Evolutionary conservation across 2,329 filamentous ascomycete genomes (phyloP).

Genomic region (Clarireedia sp.): DNA sequence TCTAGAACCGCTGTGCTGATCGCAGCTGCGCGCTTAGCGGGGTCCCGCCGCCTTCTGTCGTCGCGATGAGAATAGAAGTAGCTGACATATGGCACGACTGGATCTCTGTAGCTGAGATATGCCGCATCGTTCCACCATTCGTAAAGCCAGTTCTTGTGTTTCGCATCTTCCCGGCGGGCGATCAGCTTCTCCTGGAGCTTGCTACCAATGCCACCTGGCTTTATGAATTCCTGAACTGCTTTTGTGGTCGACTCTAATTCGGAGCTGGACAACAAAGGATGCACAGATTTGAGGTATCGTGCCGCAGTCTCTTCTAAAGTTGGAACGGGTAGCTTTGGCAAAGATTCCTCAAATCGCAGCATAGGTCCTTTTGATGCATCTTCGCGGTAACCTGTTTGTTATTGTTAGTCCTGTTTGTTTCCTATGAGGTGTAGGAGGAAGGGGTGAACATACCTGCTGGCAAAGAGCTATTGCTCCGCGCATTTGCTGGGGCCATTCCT

Average conservation of each 20-base stretch:
- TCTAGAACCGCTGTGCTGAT: conserved; percentile 78
- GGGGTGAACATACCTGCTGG: conserved; percentile 37
- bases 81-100: conserved; percentile 94
- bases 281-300: conserved; percentile 73
- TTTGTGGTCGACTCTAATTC: conserved; percentile 70
- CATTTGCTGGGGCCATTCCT: conserved; percentile 45
- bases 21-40: conserved; percentile 85
- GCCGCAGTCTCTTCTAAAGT: conserved; percentile 74
- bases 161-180: conserved; percentile 69
- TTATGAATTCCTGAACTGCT: conserved; percentile 81
- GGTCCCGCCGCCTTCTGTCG: conserved; percentile 78
- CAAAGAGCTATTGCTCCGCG: conserved; percentile 50
- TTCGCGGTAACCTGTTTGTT: conserved; percentile 61
- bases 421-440: conserved; percentile 4
- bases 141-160: conserved; percentile 84
- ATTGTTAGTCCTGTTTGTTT: neutral
- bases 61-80: conserved; percentile 99
- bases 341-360: conserved; percentile 80
- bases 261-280: conserved; percentile 59
- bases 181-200: conserved; percentile 82
- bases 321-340: conserved; percentile 71
- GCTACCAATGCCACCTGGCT: conserved; percentile 75
- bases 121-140: conserved; percentile 98
- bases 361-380: conserved; percentile 71
- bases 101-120: conserved; percentile 89